A percentile compares a stretch with the other conserved stretches of the same genome.
These are phyloP conservation scores for Cryphonectria nitschkei DNA, from an alignment of 2,329 filamentous ascomycete genomes.

Conservation along the genomic window DNA sequence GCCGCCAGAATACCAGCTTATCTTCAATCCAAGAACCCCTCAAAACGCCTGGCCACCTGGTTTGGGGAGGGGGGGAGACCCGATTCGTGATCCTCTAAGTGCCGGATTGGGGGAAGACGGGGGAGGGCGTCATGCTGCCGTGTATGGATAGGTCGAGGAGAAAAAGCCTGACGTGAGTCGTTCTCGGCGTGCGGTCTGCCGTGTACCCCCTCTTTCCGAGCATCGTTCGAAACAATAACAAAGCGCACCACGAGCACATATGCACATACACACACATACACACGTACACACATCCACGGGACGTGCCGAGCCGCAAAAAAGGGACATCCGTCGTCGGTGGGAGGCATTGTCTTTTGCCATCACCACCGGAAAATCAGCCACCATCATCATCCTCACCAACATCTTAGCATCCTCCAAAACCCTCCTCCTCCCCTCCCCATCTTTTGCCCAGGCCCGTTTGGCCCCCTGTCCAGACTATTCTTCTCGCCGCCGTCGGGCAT, in stretches of 20 bases:
- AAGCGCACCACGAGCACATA: not conserved
- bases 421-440: constrained; percentile 47
- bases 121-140: not conserved
- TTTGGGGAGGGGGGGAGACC: too few relatives aligned
- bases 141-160: not conserved
- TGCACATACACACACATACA: not conserved
- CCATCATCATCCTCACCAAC: constrained; percentile 50
- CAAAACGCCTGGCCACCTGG: not conserved
- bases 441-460: constrained; percentile 49
- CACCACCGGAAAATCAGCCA: not conserved
- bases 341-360: not conserved
- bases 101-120: not conserved
- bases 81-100: not conserved
- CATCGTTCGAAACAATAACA: not conserved
- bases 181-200: not conserved
- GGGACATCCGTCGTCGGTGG: not conserved
- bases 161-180: not conserved
- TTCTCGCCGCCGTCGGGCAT: constrained; percentile 46
- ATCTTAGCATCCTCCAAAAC: constrained; percentile 62
- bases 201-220: not conserved
- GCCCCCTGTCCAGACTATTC: constrained; percentile 31
- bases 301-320: not conserved
- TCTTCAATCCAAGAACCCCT: not conserved
- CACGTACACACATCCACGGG: not conserved
- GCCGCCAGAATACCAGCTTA: not conserved